phyloP scores from a whole-genome alignment of 805 yeast genomes.

The Ogataea naganishii region DNA sequence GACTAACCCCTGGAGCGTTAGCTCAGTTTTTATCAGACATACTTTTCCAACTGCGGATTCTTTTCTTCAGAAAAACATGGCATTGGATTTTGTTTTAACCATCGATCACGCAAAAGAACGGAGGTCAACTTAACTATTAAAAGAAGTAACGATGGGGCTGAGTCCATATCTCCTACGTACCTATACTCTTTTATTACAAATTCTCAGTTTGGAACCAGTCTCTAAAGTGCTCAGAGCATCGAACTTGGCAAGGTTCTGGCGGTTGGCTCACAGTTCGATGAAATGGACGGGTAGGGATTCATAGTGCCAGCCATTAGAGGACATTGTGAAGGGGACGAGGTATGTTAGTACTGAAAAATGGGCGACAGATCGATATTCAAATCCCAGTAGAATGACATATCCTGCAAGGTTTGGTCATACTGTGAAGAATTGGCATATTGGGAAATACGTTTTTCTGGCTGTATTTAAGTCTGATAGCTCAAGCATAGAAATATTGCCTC shows the following conservation, averaged over 20 bases:
- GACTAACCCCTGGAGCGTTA: slow-evolving; percentile 28
- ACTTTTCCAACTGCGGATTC: no score
- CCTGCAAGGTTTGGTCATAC: slow-evolving; percentile 35
- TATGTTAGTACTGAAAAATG: no score
- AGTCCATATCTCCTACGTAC: no score
- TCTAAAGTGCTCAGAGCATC: slow-evolving; percentile 30
- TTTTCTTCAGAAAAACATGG: no score
- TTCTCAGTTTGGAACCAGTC: slow-evolving; percentile 38
- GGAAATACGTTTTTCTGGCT: slow-evolving; percentile 28
- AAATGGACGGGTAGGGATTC: slow-evolving; percentile 33
- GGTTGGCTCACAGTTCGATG: slow-evolving; percentile 42
- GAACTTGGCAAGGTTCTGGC: slow-evolving; percentile 34
- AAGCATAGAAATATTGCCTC: slow-evolving; percentile 26
- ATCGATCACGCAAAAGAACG: no score
- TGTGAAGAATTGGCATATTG: slow-evolving; percentile 20
- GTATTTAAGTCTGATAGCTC: slow-evolving; percentile 47
- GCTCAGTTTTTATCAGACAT: slow-evolving; percentile 16
- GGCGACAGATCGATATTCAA: no score
- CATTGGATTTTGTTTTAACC: no score
- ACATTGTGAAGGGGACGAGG: no score
- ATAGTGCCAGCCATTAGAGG: slow-evolving; percentile 31
- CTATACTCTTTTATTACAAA: slow-evolving; percentile 14
- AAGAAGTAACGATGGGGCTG: no score
- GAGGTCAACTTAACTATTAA: no score
- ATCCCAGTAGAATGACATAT: slow-evolving; percentile 11